These are phyloP conservation scores for Brassica juncea DNA, from an alignment of 345 rosid genomes.

Conservation along the genomic window DNA sequence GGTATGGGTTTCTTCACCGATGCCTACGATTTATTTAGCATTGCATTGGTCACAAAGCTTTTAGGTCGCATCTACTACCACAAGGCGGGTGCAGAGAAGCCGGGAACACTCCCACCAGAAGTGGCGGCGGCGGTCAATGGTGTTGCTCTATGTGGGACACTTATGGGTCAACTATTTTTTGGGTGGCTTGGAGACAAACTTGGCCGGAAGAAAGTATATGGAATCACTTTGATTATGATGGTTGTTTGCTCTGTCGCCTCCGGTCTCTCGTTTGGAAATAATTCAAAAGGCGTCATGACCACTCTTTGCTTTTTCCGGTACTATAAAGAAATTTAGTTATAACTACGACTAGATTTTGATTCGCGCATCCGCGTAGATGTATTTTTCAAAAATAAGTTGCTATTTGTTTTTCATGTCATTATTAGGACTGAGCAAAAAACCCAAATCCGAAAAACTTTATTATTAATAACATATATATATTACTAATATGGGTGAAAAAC, in stretches of 20 bases:
- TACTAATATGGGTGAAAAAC: no score
- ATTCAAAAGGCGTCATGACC: not conserved
- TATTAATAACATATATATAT: no score
- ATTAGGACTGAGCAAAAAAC: no score
- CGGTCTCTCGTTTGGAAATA: not conserved
- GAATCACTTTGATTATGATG: not conserved
- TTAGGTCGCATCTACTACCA: slow-evolving; percentile 1
- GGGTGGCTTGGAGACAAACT: slow-evolving; percentile 4
- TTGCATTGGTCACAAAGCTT: not conserved
- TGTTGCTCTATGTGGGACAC: slow-evolving; percentile 2
- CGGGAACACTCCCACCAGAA: slow-evolving; percentile 3
- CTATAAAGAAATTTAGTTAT: not conserved
- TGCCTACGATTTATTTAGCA: not conserved
- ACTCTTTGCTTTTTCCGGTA: not conserved
- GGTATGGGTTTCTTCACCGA: not conserved
- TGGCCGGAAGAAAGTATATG: not conserved
- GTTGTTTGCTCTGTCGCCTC: not conserved
- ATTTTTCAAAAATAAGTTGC: no score
- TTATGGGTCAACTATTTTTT: not conserved
- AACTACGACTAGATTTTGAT: not conserved
- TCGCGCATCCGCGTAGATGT: no score
- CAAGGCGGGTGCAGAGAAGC: not conserved
- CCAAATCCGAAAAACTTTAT: no score
- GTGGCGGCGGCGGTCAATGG: not conserved
- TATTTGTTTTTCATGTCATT: no score